These are phyloP conservation scores for Cutaneotrichosporon dermatis DNA, from an alignment of 1,284 basidiomycete genomes.

Conservation along the genomic window DNA sequence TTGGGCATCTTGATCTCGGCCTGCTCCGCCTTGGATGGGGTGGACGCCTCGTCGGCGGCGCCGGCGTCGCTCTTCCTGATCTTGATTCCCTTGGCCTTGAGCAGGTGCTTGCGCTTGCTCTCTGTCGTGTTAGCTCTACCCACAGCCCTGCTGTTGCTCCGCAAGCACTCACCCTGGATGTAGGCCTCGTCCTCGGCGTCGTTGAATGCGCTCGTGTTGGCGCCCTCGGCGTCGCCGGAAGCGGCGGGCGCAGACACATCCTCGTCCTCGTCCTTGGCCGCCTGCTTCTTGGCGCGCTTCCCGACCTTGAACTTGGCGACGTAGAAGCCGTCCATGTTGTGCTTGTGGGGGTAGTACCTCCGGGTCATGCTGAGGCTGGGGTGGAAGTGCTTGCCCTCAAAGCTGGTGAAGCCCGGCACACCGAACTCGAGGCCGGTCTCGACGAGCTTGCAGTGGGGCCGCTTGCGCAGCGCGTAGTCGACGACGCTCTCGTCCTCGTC, in stretches of 20 bases:
- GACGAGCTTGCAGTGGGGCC: constrained; percentile 91
- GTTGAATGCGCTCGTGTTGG: constrained; percentile 39
- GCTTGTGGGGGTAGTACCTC: constrained; percentile 49
- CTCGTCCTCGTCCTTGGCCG: constrained; percentile 44
- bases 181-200: constrained; percentile 46
- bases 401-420: constrained; percentile 81
- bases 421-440: constrained; percentile 92
- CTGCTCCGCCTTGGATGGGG: constrained; percentile 4
- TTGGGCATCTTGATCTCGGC: constrained; percentile 28
- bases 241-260: constrained; percentile 34
- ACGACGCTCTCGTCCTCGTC: constrained; percentile 99
- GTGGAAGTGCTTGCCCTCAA: constrained; percentile 83
- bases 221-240: constrained; percentile 10
- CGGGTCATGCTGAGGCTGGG: constrained; percentile 75
- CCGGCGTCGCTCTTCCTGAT: constrained; percentile 29
- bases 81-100: constrained; percentile 53
- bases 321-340: constrained; percentile 89
- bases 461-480: constrained; percentile 94
- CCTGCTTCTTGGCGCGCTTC: constrained; percentile 60
- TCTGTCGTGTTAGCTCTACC: constrained; percentile 38
- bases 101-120: constrained; percentile 47
- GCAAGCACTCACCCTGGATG: constrained; percentile 48
- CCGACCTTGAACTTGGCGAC: constrained; percentile 97
- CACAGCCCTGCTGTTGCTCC: too few species aligned
- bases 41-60: background rate